phyloP scores from a whole-genome alignment of 179 eudicot species.

The Silene vulgaris region DNA sequence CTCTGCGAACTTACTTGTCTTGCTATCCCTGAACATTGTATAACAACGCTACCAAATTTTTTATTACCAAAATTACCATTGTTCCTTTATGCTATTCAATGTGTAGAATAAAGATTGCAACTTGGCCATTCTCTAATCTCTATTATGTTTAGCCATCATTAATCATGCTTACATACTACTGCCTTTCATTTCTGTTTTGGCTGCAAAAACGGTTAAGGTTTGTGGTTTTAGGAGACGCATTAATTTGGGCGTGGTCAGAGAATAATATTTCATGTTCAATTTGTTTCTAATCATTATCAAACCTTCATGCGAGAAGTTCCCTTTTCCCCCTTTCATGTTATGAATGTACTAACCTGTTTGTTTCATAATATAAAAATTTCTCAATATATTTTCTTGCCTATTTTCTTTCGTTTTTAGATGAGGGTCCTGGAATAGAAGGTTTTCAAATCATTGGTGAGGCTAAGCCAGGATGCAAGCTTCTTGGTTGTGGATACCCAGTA shows the following conservation, averaged over 20 bases:
- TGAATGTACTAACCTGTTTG: conserved; percentile 3
- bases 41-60: too few species aligned
- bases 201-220: neutral
- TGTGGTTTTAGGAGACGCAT: neutral
- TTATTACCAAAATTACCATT: too few species aligned
- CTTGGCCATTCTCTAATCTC: neutral
- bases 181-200: neutral
- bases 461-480: conserved; percentile 64
- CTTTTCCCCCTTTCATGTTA: neutral
- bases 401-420: conserved; percentile 36
- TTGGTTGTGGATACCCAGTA: conserved; percentile 76
- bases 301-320: neutral
- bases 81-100: neutral
- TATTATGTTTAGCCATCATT: neutral
- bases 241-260: too few species aligned
- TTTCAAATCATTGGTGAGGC: conserved; percentile 91
- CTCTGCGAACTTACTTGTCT: neutral
- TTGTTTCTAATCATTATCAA: conserved; percentile 12
- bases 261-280: neutral
- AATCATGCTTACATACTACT: neutral
- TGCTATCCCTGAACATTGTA: neutral
- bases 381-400: conserved; percentile 18
- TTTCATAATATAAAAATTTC: neutral
- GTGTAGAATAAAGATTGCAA: neutral
- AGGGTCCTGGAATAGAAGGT: conserved; percentile 75